Conservation (phyloP, 2,329 filamentous ascomycete species). For the Xylaria sp. region DNA sequence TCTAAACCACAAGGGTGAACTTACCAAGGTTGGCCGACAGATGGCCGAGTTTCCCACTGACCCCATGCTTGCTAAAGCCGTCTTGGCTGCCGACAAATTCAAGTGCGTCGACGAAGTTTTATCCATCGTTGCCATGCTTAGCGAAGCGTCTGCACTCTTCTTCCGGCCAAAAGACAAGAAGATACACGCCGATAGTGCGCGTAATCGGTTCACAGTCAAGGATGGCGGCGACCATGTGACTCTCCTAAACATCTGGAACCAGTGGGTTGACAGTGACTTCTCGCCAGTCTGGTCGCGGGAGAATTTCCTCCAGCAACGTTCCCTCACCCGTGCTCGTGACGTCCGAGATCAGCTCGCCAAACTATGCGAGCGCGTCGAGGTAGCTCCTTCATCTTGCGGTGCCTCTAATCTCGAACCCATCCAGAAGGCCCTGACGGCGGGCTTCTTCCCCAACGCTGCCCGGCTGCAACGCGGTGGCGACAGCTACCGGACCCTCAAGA, state of each 20-base stretch:
- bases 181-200: constrained; percentile 90
- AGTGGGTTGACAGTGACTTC: constrained; percentile 94
- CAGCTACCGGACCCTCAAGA: constrained; percentile 91
- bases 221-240: constrained; percentile 92
- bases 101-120: constrained; percentile 95
- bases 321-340: constrained; percentile 87
- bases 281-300: constrained; percentile 87
- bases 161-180: constrained; percentile 98
- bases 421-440: constrained; percentile 86
- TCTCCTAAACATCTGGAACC: constrained; percentile 91
- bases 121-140: constrained; percentile 92
- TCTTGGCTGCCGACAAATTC: constrained; percentile 87
- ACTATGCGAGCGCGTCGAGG: constrained; percentile 92
- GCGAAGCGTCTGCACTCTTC: constrained; percentile 88
- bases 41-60: constrained; percentile 97
- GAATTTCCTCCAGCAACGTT: constrained; percentile 92
- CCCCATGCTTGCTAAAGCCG: constrained; percentile 88
- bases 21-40: constrained; percentile 90
- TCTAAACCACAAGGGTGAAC: constrained; percentile 85
- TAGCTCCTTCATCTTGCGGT: constrained; percentile 75
- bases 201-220: constrained; percentile 86
- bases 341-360: constrained; percentile 92
- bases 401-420: constrained; percentile 79
- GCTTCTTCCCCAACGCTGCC: constrained; percentile 95
- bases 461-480: constrained; percentile 84